These are phyloP conservation scores for Datisca glomerata DNA, from an alignment of 306 rosid species.

Conservation along the genomic window DNA sequence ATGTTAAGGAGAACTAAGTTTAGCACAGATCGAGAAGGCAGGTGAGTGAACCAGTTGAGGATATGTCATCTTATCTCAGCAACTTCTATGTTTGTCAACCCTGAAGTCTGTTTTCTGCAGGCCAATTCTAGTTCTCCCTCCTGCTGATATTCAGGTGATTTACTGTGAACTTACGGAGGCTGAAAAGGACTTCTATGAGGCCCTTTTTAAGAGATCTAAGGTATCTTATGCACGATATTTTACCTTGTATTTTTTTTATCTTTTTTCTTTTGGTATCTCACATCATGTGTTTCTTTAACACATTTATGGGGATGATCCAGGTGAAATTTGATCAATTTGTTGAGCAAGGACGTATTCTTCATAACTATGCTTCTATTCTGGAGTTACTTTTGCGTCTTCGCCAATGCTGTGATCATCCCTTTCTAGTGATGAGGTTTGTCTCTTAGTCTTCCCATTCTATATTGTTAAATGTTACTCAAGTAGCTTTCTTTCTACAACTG, in stretches of 20 bases:
- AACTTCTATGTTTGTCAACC: conserved; percentile 7
- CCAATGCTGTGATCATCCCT: conserved; percentile 96
- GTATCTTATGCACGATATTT: conserved; percentile 18
- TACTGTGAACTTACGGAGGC: conserved; percentile 86
- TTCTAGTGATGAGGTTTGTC: conserved; percentile 99
- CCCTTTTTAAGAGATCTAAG: conserved; percentile 86
- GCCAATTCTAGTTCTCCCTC: conserved; percentile 90
- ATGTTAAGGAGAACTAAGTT: conserved; percentile 93
- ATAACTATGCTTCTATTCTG: conserved; percentile 93
- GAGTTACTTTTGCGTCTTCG: conserved; percentile 96
- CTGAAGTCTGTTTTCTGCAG: conserved; percentile 38
- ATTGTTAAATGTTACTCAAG: too few relatives aligned
- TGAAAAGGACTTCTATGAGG: conserved; percentile 88
- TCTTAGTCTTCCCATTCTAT: too few relatives aligned
- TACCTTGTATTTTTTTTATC: too few relatives aligned
- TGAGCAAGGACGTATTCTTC: conserved; percentile 98
- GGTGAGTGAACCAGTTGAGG: conserved; percentile 29
- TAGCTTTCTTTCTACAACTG: too few relatives aligned
- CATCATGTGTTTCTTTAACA: too few relatives aligned
- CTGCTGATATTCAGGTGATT: conserved; percentile 75
- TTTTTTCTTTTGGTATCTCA: too few relatives aligned
- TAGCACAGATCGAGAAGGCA: conserved; percentile 85
- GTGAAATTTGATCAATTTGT: conserved; percentile 92
- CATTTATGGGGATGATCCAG: conserved; percentile 19
- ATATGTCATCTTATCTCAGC: conserved; percentile 11